Evolutionary conservation across 164 flowering plant genomes (phyloP).

Genomic region (Amborella trichopoda): DNA sequence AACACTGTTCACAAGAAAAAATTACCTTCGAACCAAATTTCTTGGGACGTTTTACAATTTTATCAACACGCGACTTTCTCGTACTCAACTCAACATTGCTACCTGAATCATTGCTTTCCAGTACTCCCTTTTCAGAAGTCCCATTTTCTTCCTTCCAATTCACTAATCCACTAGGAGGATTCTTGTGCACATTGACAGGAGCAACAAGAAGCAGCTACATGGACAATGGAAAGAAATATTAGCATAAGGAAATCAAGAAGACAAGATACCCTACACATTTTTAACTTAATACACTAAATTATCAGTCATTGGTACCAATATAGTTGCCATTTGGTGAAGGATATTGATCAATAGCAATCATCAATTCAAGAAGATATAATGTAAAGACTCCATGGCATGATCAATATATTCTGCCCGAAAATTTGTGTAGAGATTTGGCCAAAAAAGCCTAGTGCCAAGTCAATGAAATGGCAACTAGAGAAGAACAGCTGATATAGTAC

Average conservation of each 20-base stretch:
- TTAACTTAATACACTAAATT: no score
- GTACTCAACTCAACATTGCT: slow-evolving; percentile 14
- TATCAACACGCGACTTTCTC: slow-evolving; percentile 30
- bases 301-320: no score
- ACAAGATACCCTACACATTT: no score
- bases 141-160: slow-evolving; percentile 14
- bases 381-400: no score
- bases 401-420: no score
- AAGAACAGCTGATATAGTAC: no score
- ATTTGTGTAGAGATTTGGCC: no score
- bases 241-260: neutral
- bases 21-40: slow-evolving; percentile 76
- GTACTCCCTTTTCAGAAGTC: slow-evolving; percentile 13
- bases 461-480: no score
- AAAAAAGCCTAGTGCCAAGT: no score
- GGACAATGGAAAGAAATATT: neutral
- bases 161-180: slow-evolving; percentile 9
- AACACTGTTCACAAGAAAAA: neutral
- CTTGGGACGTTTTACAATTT: slow-evolving; percentile 42
- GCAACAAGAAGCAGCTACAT: slow-evolving; percentile 69
- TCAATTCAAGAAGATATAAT: no score
- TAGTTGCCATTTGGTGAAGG: no score
- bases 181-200: slow-evolving; percentile 43
- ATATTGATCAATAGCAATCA: no score
- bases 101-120: slow-evolving; percentile 16